Conservation (phyloP, 306 rosid species). For the Vachellia collinsii region DNA sequence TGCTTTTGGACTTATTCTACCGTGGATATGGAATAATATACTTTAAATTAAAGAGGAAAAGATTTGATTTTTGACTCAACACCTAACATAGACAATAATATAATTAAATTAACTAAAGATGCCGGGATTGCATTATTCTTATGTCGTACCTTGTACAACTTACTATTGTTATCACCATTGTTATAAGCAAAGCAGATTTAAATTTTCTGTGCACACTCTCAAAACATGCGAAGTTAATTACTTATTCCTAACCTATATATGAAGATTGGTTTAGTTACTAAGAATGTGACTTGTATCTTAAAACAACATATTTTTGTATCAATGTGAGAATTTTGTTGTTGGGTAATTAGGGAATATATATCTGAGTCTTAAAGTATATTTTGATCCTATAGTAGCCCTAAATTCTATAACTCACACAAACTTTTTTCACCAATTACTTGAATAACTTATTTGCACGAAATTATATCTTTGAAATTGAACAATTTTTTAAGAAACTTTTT, state of each 20-base stretch:
- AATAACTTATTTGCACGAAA: not conserved
- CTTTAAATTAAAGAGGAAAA: not conserved
- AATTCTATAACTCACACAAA: not conserved
- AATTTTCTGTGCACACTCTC: not conserved
- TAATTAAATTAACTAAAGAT: not conserved
- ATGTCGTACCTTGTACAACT: not conserved
- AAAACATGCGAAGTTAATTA: not conserved
- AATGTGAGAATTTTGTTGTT: not conserved
- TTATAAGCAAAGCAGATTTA: not conserved
- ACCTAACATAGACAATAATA: not conserved
- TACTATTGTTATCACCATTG: not conserved
- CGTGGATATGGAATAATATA: not conserved
- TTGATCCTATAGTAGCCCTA: not conserved
- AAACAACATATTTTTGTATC: not conserved
- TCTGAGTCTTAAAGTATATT: not conserved
- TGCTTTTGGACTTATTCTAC: not conserved
- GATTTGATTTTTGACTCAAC: not conserved
- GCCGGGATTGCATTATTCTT: not conserved
- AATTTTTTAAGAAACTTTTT: no score
- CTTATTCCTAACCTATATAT: no score
- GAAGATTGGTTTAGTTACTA: not conserved
- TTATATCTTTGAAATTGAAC: not conserved
- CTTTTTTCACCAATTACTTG: not conserved
- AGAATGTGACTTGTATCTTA: not conserved
- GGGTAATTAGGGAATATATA: no score